These are phyloP conservation scores for Scheffersomyces titani DNA, from an alignment of 1,139 yeast genomes.

Conservation along the genomic window DNA sequence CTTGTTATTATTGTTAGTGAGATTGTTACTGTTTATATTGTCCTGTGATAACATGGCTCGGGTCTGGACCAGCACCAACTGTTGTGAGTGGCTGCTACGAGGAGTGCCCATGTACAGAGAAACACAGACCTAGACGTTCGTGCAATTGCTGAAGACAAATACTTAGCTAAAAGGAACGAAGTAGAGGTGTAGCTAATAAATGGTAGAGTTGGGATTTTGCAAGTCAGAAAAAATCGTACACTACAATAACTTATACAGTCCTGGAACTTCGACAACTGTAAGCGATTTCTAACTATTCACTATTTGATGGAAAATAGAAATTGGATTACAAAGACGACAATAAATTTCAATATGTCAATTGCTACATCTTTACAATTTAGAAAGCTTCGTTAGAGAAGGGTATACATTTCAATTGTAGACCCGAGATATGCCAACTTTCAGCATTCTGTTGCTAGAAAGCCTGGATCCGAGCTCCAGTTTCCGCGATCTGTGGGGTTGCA, in stretches of 20 bases:
- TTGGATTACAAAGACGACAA: not conserved
- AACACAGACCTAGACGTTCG: not conserved
- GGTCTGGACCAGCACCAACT: not conserved
- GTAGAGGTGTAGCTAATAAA: not conserved
- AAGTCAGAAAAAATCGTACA: not conserved
- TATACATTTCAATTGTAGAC: not conserved
- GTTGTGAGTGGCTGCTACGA: not conserved
- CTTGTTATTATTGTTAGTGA: not conserved
- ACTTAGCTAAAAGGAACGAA: not conserved
- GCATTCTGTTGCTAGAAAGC: not conserved
- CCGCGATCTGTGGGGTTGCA: not conserved
- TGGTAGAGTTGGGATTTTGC: not conserved
- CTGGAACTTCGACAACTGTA: not conserved
- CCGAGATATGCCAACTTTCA: not conserved
- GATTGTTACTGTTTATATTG: not conserved
- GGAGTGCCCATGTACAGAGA: not conserved
- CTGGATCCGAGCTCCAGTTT: not conserved
- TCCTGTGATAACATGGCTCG: not conserved
- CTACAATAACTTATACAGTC: not conserved
- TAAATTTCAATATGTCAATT: too few relatives aligned
- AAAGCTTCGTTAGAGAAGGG: not conserved
- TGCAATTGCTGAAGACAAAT: not conserved
- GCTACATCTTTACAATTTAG: not conserved
- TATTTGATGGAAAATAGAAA: not conserved
- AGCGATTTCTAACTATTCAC: not conserved